phyloP scores from a whole-genome alignment of 768 basidiomycete species.

The Amyloporia xantha region DNA sequence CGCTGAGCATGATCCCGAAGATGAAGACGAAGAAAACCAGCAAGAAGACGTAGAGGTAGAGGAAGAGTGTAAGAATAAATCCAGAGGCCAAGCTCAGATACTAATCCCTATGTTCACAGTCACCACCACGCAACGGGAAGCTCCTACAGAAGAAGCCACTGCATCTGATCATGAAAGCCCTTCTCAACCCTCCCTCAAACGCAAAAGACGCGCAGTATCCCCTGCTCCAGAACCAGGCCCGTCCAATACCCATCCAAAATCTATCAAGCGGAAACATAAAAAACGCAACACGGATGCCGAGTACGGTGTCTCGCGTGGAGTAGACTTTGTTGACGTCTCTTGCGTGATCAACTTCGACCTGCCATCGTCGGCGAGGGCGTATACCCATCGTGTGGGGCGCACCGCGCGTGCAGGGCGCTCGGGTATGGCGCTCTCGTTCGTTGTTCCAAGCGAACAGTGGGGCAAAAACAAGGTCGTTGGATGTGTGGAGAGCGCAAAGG shows the following conservation, averaged over 20 bases:
- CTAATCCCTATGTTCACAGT: conserved; percentile 31
- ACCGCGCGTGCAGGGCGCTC: conserved; percentile 94
- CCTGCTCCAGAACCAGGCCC: conserved; percentile 23
- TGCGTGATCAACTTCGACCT: conserved; percentile 99
- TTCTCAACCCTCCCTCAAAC: conserved; percentile 37
- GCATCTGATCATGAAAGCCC: conserved; percentile 18
- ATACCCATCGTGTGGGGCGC: conserved; percentile 93
- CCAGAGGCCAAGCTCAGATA: too few species aligned
- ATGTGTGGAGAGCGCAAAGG: conserved; percentile 56
- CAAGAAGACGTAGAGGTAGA: conserved; percentile 33
- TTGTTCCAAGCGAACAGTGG: conserved; percentile 65
- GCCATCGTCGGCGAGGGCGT: conserved; percentile 79
- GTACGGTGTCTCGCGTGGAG: conserved; percentile 91
- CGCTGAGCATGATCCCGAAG: conserved; percentile 43
- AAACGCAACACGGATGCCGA: conserved; percentile 51
- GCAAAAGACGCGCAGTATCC: conserved; percentile 46
- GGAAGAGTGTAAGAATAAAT: conserved; percentile 25
- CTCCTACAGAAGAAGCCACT: conserved; percentile 14
- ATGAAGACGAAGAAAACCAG: conserved; percentile 34
- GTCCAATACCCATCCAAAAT: conserved; percentile 27
- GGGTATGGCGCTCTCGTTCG: conserved; percentile 86
- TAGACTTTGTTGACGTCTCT: conserved; percentile 95
- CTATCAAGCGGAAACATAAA: conserved; percentile 46
- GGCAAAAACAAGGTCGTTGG: conserved; percentile 73
- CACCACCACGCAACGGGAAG: conserved; percentile 46